Percentiles rank a stretch among this genome's conserved stretches.
Conservation (phyloP, 2,329 filamentous ascomycete genomes). For the Curvularia sp. region DNA sequence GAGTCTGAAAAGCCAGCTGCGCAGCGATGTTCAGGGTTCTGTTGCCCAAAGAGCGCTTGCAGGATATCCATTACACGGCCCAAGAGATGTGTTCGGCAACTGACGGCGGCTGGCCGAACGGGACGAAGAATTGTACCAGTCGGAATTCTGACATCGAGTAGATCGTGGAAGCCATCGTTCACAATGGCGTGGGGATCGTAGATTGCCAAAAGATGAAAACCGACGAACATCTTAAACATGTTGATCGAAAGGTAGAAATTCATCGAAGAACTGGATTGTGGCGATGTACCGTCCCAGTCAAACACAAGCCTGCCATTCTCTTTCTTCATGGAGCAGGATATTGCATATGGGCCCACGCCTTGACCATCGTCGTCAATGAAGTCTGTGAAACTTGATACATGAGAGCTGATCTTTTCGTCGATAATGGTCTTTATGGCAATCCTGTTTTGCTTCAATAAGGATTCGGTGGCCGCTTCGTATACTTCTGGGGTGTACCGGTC, state of each 20-base stretch:
- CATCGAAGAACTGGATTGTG: slow-evolving; percentile 56
- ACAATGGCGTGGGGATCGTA: slow-evolving; percentile 59
- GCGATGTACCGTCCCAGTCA: slow-evolving; percentile 59
- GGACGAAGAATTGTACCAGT: slow-evolving; percentile 57
- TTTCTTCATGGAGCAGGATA: slow-evolving; percentile 59
- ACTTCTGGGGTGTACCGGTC: slow-evolving; percentile 55
- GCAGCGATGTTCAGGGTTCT: slow-evolving; percentile 56
- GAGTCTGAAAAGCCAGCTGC: slow-evolving; percentile 61
- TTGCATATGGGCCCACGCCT: slow-evolving; percentile 55
- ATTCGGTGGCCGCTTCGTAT: slow-evolving; percentile 57
- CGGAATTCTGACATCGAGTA: slow-evolving; percentile 58
- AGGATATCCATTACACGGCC: slow-evolving; percentile 60
- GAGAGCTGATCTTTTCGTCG: slow-evolving; percentile 54
- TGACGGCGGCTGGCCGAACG: slow-evolving; percentile 57
- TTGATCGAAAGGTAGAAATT: slow-evolving; percentile 60
- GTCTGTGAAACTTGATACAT: slow-evolving; percentile 56
- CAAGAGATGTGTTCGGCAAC: slow-evolving; percentile 58
- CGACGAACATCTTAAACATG: slow-evolving; percentile 62
- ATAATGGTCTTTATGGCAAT: slow-evolving; percentile 57
- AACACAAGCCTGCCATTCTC: slow-evolving; percentile 55
- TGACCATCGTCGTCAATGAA: slow-evolving; percentile 61
- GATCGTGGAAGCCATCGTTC: slow-evolving; percentile 61
- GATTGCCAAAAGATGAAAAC: slow-evolving; percentile 58
- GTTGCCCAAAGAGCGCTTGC: slow-evolving; percentile 59
- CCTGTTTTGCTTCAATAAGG: slow-evolving; percentile 56